A percentile compares a stretch with the other conserved stretches of the same genome.
These are phyloP conservation scores for Ceratorhiza oryzae-sativae DNA, from an alignment of 1,284 basidiomycete species.

Conservation along the genomic window DNA sequence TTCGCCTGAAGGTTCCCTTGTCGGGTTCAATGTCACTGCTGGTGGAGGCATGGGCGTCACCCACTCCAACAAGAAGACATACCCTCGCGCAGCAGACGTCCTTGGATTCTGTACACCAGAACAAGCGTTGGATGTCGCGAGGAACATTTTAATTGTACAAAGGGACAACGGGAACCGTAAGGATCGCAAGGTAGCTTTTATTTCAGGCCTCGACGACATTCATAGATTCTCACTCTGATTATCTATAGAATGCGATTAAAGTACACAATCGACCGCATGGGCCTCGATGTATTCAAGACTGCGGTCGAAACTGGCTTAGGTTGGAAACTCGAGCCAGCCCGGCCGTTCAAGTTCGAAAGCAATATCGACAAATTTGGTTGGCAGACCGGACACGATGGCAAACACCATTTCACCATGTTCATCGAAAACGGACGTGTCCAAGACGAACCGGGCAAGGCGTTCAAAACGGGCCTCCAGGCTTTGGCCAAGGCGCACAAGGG, in stretches of 20 bases:
- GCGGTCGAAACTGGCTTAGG: slow-evolving; percentile 93
- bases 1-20: slow-evolving; percentile 71
- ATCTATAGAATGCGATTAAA: slow-evolving; percentile 89
- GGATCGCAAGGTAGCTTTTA: slow-evolving; percentile 64
- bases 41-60: slow-evolving; percentile 99
- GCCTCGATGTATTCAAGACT: slow-evolving; percentile 81
- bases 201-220: neutral
- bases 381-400: slow-evolving; percentile 86
- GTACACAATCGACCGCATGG: slow-evolving; percentile 97
- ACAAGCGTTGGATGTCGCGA: slow-evolving; percentile 86
- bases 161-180: slow-evolving; percentile 94
- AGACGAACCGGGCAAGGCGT: slow-evolving; percentile 88
- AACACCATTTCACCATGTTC: slow-evolving; percentile 92
- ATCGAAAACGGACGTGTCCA: slow-evolving; percentile 98
- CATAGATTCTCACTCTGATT: neutral
- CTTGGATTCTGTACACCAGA: slow-evolving; percentile 94
- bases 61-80: slow-evolving; percentile 98
- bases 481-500: slow-evolving; percentile 96
- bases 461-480: slow-evolving; percentile 92
- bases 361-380: slow-evolving; percentile 97
- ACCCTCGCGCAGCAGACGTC: slow-evolving; percentile 87
- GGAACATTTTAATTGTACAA: slow-evolving; percentile 93
- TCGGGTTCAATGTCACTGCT: slow-evolving; percentile 89
- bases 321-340: slow-evolving; percentile 75
- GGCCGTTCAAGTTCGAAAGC: slow-evolving; percentile 82